Evolutionary conservation across 345 rosid species (phyloP).

Genomic region (Hibiscus syriacus): DNA sequence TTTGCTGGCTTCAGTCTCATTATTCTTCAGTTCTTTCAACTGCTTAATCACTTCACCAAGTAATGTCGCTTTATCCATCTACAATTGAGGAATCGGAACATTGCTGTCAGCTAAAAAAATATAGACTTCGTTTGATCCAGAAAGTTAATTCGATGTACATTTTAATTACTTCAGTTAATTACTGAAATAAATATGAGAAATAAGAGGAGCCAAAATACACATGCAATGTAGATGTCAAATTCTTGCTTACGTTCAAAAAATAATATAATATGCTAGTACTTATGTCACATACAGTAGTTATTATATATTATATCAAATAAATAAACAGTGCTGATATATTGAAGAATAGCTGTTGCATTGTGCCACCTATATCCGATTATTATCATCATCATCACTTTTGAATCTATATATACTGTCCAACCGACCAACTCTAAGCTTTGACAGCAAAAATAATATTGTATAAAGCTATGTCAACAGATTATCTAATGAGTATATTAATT

Average conservation of each 20-base stretch:
- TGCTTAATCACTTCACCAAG: no score
- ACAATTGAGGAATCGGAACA: no score
- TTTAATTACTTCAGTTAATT: no score
- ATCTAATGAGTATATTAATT: not conserved
- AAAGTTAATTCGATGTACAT: no score
- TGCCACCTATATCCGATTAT: not conserved
- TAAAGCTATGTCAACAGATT: not conserved
- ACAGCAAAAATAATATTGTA: not conserved
- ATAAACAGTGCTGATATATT: not conserved
- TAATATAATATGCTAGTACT: constrained; percentile 2
- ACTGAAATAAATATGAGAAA: no score
- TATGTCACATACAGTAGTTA: not conserved
- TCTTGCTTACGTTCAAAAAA: constrained; percentile 11
- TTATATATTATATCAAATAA: no score
- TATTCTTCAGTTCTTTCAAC: no score
- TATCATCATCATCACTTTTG: not conserved
- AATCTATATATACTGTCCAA: not conserved
- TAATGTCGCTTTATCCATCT: no score
- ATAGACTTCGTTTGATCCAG: no score
- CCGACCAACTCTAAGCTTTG: constrained; percentile 14
- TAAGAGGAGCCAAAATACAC: not conserved
- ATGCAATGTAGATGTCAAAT: not conserved
- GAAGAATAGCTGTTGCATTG: constrained; percentile 1
- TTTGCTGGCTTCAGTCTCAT: no score
- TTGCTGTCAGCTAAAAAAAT: no score